A percentile compares a stretch with the other conserved stretches of the same genome.
Conservation (phyloP, 495 filamentous ascomycete genomes). For the Penicillium herquei region DNA sequence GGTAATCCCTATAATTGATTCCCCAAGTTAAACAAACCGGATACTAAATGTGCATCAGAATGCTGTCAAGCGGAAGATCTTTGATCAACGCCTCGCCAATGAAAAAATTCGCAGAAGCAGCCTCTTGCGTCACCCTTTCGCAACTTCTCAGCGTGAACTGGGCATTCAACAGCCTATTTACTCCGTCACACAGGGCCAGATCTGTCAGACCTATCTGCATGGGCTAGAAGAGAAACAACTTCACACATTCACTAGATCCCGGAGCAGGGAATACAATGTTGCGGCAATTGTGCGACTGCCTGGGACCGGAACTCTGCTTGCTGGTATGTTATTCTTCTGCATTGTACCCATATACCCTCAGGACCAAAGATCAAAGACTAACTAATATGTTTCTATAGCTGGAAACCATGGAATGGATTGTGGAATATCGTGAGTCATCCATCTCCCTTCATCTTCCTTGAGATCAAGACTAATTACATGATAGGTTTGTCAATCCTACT, state of each 20-base stretch:
- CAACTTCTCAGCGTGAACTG: too few species aligned
- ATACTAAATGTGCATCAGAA: too few species aligned
- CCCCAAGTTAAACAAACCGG: too few species aligned
- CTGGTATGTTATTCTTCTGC: slow-evolving; percentile 38
- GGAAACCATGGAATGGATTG: slow-evolving; percentile 33
- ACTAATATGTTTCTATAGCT: slow-evolving; percentile 23
- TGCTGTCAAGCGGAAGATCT: too few species aligned
- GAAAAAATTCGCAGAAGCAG: neutral
- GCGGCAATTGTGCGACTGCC: slow-evolving; percentile 37
- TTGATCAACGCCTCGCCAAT: slow-evolving; percentile 7
- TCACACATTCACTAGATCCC: slow-evolving; percentile 32
- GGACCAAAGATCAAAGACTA: neutral
- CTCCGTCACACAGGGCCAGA: slow-evolving; percentile 22
- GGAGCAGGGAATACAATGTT: slow-evolving; percentile 30
- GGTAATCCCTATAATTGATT: slow-evolving; percentile 15
- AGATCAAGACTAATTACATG: too few species aligned
- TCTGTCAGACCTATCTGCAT: slow-evolving; percentile 22
- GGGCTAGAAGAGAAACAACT: slow-evolving; percentile 26
- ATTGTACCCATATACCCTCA: neutral
- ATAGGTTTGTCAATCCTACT: slow-evolving; percentile 8
- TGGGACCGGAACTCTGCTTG: slow-evolving; percentile 36
- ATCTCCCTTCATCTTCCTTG: too few species aligned
- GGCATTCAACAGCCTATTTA: too few species aligned
- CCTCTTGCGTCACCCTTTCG: neutral
- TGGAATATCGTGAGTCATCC: slow-evolving; percentile 36